phyloP scores from a whole-genome alignment of 148 eudicot species.

The Rhododendron henanense region DNA sequence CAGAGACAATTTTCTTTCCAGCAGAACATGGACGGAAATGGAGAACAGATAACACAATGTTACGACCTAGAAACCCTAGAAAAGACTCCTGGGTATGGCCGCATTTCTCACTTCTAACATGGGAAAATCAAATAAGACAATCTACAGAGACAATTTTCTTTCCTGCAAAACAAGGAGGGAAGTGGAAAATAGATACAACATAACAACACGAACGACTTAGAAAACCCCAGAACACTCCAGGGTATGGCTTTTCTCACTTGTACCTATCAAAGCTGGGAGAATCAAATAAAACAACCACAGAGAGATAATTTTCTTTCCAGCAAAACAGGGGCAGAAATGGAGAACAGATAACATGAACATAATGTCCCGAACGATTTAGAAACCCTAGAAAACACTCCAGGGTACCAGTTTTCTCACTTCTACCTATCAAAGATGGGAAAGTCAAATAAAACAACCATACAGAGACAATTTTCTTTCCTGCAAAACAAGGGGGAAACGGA shows the following conservation, averaged over 20 bases:
- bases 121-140: slow-evolving; percentile 4
- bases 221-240: slow-evolving; percentile 31
- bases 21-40: background rate
- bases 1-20: background rate
- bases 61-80: background rate
- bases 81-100: slow-evolving; percentile 62
- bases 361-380: background rate
- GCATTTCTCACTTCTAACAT: slow-evolving; percentile 53
- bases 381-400: background rate
- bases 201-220: background rate
- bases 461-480: background rate
- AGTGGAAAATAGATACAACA: background rate
- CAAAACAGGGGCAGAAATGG: background rate
- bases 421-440: background rate
- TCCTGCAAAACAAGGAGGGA: background rate
- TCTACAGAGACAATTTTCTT: background rate
- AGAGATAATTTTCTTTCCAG: background rate
- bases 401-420: background rate
- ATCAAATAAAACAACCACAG: background rate
- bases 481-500: background rate
- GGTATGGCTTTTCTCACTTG: slow-evolving; percentile 82
- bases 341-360: background rate
- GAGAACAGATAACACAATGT: background rate
- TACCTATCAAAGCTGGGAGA: slow-evolving; percentile 41
- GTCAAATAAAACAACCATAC: background rate